Evolutionary conservation across 805 yeast genomes (phyloP).

Genomic region (Hanseniaspora pseudoguilliermondii): DNA sequence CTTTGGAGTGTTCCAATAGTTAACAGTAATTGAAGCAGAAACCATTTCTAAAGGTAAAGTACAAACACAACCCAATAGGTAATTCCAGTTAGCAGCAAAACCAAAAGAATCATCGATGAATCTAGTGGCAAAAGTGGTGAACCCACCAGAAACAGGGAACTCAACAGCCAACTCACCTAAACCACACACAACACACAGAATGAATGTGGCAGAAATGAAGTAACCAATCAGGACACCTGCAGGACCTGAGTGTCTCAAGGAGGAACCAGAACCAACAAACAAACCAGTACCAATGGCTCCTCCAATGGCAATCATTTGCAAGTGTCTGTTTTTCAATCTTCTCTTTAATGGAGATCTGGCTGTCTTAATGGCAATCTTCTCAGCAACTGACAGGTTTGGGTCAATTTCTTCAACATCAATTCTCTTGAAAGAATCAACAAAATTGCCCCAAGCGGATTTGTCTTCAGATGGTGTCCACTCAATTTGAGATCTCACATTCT

Average conservation of each 20-base stretch:
- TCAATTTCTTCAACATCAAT: conserved; percentile 28
- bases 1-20: conserved; percentile 37
- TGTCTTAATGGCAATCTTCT: conserved; percentile 33
- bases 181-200: conserved; percentile 48
- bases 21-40: conserved; percentile 42
- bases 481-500: conserved; percentile 1
- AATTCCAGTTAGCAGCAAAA: conserved; percentile 49
- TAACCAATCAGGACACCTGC: conserved; percentile 49
- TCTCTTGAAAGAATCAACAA: conserved; percentile 39
- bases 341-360: conserved; percentile 48
- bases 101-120: conserved; percentile 51
- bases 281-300: conserved; percentile 67
- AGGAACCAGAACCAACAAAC: conserved; percentile 57
- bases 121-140: conserved; percentile 45
- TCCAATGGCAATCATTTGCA: conserved; percentile 57
- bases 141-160: conserved; percentile 55
- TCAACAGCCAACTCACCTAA: conserved; percentile 48
- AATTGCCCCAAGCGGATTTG: conserved; percentile 29
- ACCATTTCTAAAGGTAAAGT: conserved; percentile 40
- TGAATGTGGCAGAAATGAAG: conserved; percentile 41
- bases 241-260: conserved; percentile 56
- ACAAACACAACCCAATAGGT: conserved; percentile 40
- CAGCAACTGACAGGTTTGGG: conserved; percentile 31
- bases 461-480: not conserved
- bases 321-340: conserved; percentile 40